Conservation (phyloP, 2,329 filamentous ascomycete species). For the Emmonsia crescens region DNA sequence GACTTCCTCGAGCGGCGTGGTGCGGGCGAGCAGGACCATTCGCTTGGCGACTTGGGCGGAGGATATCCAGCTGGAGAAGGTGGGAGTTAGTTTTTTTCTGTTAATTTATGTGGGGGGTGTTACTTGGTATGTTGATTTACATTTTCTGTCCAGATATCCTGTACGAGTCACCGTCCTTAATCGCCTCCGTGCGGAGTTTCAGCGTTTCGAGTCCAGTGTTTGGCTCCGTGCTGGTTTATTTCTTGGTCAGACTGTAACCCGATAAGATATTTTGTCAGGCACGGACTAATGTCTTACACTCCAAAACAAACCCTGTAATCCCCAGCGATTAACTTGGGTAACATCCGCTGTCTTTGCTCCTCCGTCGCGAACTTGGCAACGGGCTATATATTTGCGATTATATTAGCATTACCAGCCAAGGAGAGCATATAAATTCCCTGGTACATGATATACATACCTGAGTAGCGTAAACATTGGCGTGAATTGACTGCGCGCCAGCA, state of each 20-base stretch:
- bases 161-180: slow-evolving; percentile 51
- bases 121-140: slow-evolving; percentile 5
- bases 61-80: slow-evolving; percentile 55
- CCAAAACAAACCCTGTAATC: slow-evolving; percentile 67
- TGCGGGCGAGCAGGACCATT: slow-evolving; percentile 74
- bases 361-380: slow-evolving; percentile 61
- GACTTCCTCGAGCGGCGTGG: slow-evolving; percentile 56
- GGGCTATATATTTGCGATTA: slow-evolving; percentile 23
- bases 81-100: slow-evolving; percentile 5
- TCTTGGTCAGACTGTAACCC: background rate
- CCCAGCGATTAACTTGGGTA: slow-evolving; percentile 62
- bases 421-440: background rate
- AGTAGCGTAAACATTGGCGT: slow-evolving; percentile 48
- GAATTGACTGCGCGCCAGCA: slow-evolving; percentile 51
- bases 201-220: slow-evolving; percentile 71
- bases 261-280: background rate
- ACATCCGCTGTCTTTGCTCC: slow-evolving; percentile 51
- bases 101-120: background rate
- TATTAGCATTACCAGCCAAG: background rate
- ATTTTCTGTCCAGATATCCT: slow-evolving; percentile 69
- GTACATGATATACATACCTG: slow-evolving; percentile 38
- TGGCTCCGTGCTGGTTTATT: slow-evolving; percentile 52
- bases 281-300: slow-evolving; percentile 35
- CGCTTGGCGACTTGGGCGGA: slow-evolving; percentile 71
- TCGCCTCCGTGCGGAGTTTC: slow-evolving; percentile 55